A percentile compares a stretch with the other conserved stretches of the same genome.
These are phyloP conservation scores for Gnaphalium uliginosum DNA, from an alignment of 129 eudicot genomes.

Conservation along the genomic window DNA sequence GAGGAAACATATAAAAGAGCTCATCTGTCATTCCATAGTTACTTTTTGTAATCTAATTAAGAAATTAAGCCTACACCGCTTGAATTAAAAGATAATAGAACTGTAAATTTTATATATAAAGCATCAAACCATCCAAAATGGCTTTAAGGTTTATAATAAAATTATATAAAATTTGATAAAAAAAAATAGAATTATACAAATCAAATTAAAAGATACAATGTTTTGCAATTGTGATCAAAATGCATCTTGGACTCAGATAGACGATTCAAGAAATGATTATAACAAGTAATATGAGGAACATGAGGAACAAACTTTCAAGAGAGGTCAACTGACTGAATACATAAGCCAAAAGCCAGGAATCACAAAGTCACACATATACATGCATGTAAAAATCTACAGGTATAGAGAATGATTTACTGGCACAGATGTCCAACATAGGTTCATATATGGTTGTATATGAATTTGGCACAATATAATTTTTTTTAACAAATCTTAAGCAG, in stretches of 20 bases:
- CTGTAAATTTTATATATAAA: no score
- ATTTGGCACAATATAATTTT: constrained; percentile 5
- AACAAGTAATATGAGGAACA: neutral
- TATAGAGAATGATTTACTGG: neutral
- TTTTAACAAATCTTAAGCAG: neutral
- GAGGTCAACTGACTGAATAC: constrained; percentile 14
- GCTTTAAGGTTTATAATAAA: no score
- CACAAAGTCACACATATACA: neutral
- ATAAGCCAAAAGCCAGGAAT: neutral
- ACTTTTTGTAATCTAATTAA: no score
- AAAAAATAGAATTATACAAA: no score
- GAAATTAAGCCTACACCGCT: no score
- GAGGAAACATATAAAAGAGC: no score
- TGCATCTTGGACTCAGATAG: no score
- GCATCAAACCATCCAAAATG: no score
- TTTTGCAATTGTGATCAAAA: no score
- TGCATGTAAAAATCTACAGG: neutral
- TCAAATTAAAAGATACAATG: no score
- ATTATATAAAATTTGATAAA: no score
- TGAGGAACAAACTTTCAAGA: constrained; percentile 8
- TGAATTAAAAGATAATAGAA: no score
- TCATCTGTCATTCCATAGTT: neutral
- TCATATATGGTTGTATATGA: neutral
- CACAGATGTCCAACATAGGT: constrained; percentile 1
- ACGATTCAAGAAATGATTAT: neutral